Percentiles rank a stretch among this genome's conserved stretches.
Conservation (phyloP, 352 stramenopile genomes). For the Thraustochytrium sp. region DNA sequence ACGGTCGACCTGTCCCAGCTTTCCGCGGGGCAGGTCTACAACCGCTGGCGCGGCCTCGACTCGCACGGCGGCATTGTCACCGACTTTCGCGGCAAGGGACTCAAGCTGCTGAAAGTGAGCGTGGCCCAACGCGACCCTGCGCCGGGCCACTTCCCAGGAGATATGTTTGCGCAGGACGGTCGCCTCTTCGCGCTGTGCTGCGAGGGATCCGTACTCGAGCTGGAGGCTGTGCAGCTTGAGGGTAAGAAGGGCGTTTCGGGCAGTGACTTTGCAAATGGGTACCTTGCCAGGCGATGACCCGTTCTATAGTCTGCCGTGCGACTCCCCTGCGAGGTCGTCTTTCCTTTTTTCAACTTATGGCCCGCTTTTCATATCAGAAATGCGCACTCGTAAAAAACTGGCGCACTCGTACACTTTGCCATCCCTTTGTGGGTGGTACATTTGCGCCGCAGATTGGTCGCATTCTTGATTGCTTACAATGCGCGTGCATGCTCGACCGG, state of each 20-base stretch:
- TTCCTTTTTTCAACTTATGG: no score
- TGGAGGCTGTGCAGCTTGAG: background rate
- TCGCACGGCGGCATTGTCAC: background rate
- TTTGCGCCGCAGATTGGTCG: no score
- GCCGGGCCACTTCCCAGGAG: background rate
- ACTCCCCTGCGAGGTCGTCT: no score
- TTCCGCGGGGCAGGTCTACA: background rate
- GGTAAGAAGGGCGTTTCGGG: constrained; percentile 5
- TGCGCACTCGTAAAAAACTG: no score
- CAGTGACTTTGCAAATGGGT: background rate
- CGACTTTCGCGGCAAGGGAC: background rate
- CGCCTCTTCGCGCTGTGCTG: background rate
- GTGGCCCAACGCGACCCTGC: background rate
- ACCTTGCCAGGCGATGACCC: background rate
- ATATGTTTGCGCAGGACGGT: background rate
- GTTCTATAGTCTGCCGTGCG: background rate
- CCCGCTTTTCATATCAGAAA: no score
- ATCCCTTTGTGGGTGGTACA: no score
- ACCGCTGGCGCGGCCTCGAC: background rate
- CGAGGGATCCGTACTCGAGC: background rate
- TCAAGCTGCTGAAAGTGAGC: background rate
- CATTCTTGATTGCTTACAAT: no score
- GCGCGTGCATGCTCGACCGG: no score
- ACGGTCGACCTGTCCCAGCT: background rate
- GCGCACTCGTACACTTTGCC: no score